Conservation (phyloP, 2,329 filamentous ascomycete genomes). For the Clarireedia monteithiana region DNA sequence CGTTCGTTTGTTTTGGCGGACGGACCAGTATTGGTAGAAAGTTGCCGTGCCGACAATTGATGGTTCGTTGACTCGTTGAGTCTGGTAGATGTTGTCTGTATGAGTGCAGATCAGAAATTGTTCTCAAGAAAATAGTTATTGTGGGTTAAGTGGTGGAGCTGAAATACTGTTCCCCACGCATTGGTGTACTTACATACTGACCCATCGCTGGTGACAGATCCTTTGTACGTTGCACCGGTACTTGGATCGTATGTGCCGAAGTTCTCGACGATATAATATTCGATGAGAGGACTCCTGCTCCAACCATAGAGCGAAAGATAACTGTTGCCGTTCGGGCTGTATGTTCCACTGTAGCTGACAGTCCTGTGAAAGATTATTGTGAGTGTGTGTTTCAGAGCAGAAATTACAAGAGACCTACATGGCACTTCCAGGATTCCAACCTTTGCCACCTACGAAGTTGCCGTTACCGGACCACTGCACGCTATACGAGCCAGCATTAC, state of each 20-base stretch:
- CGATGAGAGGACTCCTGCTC: constrained; percentile 29
- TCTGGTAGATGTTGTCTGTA: constrained; percentile 32
- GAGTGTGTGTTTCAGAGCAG: background rate
- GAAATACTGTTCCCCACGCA: no score
- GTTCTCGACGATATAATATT: constrained; percentile 47
- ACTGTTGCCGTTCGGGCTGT: constrained; percentile 34
- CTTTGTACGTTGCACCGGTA: constrained; percentile 40
- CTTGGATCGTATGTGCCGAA: constrained; percentile 44
- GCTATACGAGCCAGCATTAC: constrained; percentile 41
- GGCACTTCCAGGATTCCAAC: constrained; percentile 37
- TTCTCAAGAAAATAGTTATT: background rate
- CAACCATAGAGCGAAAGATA: constrained; percentile 53
- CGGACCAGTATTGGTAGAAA: constrained; percentile 47
- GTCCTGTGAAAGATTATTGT: constrained; percentile 15
- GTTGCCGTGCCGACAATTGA: constrained; percentile 43
- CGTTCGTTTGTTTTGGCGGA: constrained; percentile 41
- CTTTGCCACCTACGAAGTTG: constrained; percentile 43
- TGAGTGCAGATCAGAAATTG: background rate
- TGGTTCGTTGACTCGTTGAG: constrained; percentile 30
- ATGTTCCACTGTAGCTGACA: constrained; percentile 37
- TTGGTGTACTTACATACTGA: constrained; percentile 35
- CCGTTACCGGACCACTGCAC: constrained; percentile 39
- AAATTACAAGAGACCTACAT: constrained; percentile 10
- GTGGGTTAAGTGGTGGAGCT: background rate
- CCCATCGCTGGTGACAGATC: constrained; percentile 43